These are phyloP conservation scores for Epicoccum nigrum DNA, from an alignment of 2,329 filamentous ascomycete genomes.

Conservation along the genomic window DNA sequence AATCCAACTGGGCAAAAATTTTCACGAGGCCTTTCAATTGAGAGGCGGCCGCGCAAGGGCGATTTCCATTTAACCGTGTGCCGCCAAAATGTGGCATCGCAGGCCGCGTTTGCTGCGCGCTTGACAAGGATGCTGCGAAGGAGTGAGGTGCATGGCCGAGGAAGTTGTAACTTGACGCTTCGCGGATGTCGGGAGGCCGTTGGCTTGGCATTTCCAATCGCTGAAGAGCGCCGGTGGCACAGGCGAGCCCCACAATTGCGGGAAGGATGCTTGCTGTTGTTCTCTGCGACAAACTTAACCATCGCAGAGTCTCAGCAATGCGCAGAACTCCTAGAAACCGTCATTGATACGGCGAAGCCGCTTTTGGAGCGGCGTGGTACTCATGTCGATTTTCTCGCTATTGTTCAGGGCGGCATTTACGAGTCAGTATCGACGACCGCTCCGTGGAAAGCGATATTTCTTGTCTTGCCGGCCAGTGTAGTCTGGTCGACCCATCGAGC, in stretches of 20 bases:
- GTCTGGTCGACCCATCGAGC: background rate
- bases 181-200: background rate
- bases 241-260: conserved; percentile 1
- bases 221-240: conserved; percentile 1
- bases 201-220: background rate
- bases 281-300: background rate
- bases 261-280: conserved; percentile 17
- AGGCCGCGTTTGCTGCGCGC: background rate
- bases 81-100: background rate
- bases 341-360: background rate
- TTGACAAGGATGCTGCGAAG: background rate
- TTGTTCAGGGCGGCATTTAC: background rate
- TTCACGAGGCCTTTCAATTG: too few relatives aligned
- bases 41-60: too few relatives aligned
- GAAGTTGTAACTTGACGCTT: background rate
- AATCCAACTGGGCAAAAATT: too few relatives aligned
- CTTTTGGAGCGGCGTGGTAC: background rate
- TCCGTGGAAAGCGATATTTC: background rate
- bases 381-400: background rate
- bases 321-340: background rate
- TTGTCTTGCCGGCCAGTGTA: background rate
- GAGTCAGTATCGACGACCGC: background rate
- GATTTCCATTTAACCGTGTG: too few relatives aligned
- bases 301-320: background rate
- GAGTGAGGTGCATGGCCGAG: background rate